Evolutionary conservation across 164 flowering plant species (phyloP), one percentile per base, ranked within the genome.

Genomic region (Euptelea pleiosperma): DNA sequence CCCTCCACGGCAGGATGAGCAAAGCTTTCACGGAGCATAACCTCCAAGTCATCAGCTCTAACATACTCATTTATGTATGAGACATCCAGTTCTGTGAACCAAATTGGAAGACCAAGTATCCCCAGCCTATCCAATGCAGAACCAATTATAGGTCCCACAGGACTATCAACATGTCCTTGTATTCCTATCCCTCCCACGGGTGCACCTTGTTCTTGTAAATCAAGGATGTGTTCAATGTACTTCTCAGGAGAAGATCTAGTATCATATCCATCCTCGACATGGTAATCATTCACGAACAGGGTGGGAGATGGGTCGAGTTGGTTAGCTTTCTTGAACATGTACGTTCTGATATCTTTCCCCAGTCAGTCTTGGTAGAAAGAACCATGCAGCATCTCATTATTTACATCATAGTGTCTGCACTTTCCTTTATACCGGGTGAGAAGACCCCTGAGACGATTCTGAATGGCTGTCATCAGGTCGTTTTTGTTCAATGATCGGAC

Each of bases 1-100:
- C 98, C 98, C 3, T 91, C 96, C 8, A 89, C 95, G 0, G 91
- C 82, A 11, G 98, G 96, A 67, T 89, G 94, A 2, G 98, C 98
- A 66, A 69, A 89, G 29, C 68, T 81, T 62, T 91, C 98, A 24
- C 98, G 77, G 14, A 93, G 84, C 94, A 93, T 93, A 16, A 89
- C 97, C 66, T 93, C 98, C 66, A 93, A 63, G 58, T 93, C 97
- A 45, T 93, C 96, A 7, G 89, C 98, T 67, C 98, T 80, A 7
- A 92, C 73, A 44, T 75, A 68, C 67, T 92, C 96, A 61, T 92
- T 92, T 2, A 62, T 50, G 0, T 97, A 86, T 1, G 96, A 84
- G 35, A 90, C 91, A 49, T 93, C 98, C 34, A 93, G 72, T 63
- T 93, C 98, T 1, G 97, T 90, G 68, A 93, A 87, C 98, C 98